A percentile compares a stretch with the other conserved stretches of the same genome.
Evolutionary conservation across 805 yeast species (phyloP).

Genomic region (Wickerhamomyces strasburgensis): DNA sequence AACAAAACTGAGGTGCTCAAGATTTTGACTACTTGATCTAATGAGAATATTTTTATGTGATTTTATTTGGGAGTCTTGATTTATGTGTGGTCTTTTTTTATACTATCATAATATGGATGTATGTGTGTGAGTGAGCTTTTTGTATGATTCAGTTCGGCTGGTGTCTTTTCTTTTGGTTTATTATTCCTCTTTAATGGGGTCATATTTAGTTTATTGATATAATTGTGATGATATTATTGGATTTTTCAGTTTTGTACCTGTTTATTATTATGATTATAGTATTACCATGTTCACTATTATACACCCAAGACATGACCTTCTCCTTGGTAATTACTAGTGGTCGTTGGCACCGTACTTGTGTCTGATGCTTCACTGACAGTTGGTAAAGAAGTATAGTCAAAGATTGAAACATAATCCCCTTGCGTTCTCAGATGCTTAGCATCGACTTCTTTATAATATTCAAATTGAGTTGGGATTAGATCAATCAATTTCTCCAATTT

Average conservation of each 20-base stretch:
- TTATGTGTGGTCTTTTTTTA: too few species aligned
- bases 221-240: background rate
- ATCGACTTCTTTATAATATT: slow-evolving; percentile 57
- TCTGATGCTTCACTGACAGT: slow-evolving; percentile 6
- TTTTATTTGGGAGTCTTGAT: too few species aligned
- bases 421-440: slow-evolving; percentile 41
- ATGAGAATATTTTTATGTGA: too few species aligned
- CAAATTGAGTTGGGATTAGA: slow-evolving; percentile 48
- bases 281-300: background rate
- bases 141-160: too few species aligned
- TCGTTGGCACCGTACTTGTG: background rate
- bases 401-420: slow-evolving; percentile 27
- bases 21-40: too few species aligned
- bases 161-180: too few species aligned
- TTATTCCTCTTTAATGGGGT: too few species aligned
- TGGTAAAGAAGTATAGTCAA: slow-evolving; percentile 10
- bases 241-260: background rate
- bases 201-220: too few species aligned
- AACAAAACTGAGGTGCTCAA: too few species aligned
- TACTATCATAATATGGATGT: too few species aligned
- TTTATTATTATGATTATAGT: too few species aligned
- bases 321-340: slow-evolving; percentile 18
- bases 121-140: too few species aligned
- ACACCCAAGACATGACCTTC: slow-evolving; percentile 20
- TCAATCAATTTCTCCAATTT: slow-evolving; percentile 46